Percentiles rank a stretch among this genome's conserved stretches.
Evolutionary conservation across 129 eudicot genomes (phyloP).

Genomic region (Daucus carota): DNA sequence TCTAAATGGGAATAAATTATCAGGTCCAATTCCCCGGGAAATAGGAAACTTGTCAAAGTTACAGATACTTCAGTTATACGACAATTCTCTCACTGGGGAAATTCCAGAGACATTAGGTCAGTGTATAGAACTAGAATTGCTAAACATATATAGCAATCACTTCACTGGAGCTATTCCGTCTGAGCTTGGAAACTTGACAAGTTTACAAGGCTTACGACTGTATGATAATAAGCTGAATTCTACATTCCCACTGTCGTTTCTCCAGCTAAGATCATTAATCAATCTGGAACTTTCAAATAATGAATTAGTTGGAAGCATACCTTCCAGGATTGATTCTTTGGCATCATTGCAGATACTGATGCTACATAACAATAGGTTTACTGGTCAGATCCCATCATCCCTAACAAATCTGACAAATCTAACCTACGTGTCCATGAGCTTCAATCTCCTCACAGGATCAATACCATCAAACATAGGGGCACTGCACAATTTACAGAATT

Average conservation of each 20-base stretch:
- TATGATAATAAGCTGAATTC: slow-evolving; percentile 51
- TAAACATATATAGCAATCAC: slow-evolving; percentile 42
- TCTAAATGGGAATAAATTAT: slow-evolving; percentile 42
- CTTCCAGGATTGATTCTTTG: slow-evolving; percentile 39
- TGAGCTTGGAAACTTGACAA: slow-evolving; percentile 48
- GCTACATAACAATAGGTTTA: slow-evolving; percentile 51
- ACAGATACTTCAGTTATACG: slow-evolving; percentile 35
- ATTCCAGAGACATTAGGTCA: slow-evolving; percentile 51
- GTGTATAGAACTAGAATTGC: slow-evolving; percentile 34
- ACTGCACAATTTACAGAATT: slow-evolving; percentile 43
- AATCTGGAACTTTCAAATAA: slow-evolving; percentile 45
- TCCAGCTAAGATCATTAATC: slow-evolving; percentile 39
- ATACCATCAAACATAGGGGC: slow-evolving; percentile 63
- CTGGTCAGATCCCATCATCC: slow-evolving; percentile 50
- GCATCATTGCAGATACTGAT: slow-evolving; percentile 37
- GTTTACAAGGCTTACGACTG: slow-evolving; percentile 34
- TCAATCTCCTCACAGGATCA: slow-evolving; percentile 51
- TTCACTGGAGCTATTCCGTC: slow-evolving; percentile 58
- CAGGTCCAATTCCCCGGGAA: slow-evolving; percentile 46
- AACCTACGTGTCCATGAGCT: slow-evolving; percentile 36
- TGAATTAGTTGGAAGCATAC: slow-evolving; percentile 39
- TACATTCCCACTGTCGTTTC: slow-evolving; percentile 51
- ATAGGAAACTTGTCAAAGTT: slow-evolving; percentile 50
- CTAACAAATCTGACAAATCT: slow-evolving; percentile 52
- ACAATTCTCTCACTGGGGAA: slow-evolving; percentile 47